Conservation (phyloP, 2,329 filamentous ascomycete species). For the Daldinia eschscholtzii region DNA sequence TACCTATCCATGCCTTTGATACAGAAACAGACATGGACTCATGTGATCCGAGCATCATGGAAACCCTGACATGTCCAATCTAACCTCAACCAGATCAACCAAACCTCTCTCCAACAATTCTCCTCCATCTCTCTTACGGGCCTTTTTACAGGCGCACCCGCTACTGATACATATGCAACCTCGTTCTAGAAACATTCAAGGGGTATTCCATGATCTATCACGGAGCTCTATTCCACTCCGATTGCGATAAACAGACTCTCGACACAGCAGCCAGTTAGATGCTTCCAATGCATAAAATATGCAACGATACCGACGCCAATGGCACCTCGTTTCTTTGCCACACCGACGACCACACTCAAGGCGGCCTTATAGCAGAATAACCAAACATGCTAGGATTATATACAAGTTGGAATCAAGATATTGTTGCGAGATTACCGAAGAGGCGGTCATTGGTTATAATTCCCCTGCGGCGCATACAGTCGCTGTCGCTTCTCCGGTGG, state of each 20-base stretch:
- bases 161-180: conserved; percentile 36
- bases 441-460: conserved; percentile 54
- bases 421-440: conserved; percentile 12
- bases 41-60: conserved; percentile 20
- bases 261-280: conserved; percentile 30
- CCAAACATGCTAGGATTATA: conserved; percentile 44
- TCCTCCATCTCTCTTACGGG: background rate
- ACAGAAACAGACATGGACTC: conserved; percentile 28
- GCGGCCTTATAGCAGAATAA: conserved; percentile 13
- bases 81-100: conserved; percentile 19
- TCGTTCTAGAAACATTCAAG: conserved; percentile 40
- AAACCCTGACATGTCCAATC: conserved; percentile 22
- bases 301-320: conserved; percentile 27
- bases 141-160: conserved; percentile 12
- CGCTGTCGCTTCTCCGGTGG: conserved; percentile 67
- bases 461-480: conserved; percentile 59
- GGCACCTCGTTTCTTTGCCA: conserved; percentile 13
- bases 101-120: conserved; percentile 11
- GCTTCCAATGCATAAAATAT: conserved; percentile 23
- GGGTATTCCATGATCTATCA: conserved; percentile 44
- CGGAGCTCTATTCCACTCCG: conserved; percentile 34
- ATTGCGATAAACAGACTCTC: conserved; percentile 25
- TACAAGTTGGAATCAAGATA: conserved; percentile 45
- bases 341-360: conserved; percentile 25
- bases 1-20: conserved; percentile 8